Percentiles rank a stretch among this genome's conserved stretches.
These are phyloP conservation scores for Centrapalus pauciflorus DNA, from an alignment of 129 eudicot species.

Conservation along the genomic window DNA sequence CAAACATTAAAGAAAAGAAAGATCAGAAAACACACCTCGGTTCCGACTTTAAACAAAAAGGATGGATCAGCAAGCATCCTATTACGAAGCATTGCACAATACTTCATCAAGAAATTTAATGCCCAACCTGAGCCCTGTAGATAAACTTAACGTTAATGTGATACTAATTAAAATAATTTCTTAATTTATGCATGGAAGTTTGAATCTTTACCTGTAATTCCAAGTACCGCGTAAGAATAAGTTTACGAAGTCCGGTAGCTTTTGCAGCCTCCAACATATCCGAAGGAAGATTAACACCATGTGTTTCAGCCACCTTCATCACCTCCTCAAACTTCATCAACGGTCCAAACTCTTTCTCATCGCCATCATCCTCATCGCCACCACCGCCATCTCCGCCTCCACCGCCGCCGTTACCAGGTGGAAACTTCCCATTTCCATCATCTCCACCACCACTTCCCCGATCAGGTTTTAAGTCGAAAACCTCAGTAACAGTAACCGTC, in stretches of 20 bases:
- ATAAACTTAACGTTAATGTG: neutral
- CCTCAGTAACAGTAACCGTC: slow-evolving; percentile 9
- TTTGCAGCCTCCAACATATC: slow-evolving; percentile 92
- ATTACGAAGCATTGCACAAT: slow-evolving; percentile 70
- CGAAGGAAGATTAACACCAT: slow-evolving; percentile 58
- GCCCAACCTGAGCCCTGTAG: slow-evolving; percentile 75
- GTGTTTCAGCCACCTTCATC: slow-evolving; percentile 55
- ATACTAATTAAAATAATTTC: neutral
- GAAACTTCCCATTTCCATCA: slow-evolving; percentile 34
- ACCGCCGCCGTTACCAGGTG: slow-evolving; percentile 44
- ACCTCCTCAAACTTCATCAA: slow-evolving; percentile 72
- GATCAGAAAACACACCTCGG: slow-evolving; percentile 52
- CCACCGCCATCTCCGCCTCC: slow-evolving; percentile 45
- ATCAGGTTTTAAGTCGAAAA: slow-evolving; percentile 10
- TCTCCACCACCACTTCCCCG: slow-evolving; percentile 41
- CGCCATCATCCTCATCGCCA: slow-evolving; percentile 49
- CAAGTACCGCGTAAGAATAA: slow-evolving; percentile 62
- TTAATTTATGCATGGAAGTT: neutral
- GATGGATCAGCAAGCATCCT: slow-evolving; percentile 94
- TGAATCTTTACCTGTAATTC: slow-evolving; percentile 66
- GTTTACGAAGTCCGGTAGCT: slow-evolving; percentile 50
- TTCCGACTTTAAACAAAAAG: slow-evolving; percentile 90
- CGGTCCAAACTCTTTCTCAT: slow-evolving; percentile 80
- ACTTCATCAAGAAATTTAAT: slow-evolving; percentile 59
- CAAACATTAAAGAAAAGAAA: neutral